phyloP scores from a whole-genome alignment of 352 stramenopile species.

The Phytophthora europaea region DNA sequence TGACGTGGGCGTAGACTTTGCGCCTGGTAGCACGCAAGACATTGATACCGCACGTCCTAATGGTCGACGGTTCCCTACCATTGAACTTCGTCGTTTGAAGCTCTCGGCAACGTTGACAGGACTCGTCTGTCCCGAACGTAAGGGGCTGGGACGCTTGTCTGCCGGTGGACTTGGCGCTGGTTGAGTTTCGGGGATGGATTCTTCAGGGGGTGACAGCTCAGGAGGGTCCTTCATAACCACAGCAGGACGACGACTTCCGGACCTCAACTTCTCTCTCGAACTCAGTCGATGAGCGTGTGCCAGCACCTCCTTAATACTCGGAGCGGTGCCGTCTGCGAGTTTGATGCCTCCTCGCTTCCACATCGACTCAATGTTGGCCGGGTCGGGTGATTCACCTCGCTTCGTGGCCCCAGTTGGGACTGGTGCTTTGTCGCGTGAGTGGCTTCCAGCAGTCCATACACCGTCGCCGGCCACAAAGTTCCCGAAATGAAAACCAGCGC shows the following conservation, averaged over 20 bases:
- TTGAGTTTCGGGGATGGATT: constrained; percentile 6
- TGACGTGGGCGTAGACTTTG: neutral
- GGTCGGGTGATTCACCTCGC: neutral
- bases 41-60: constrained; percentile 7
- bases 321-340: constrained; percentile 7
- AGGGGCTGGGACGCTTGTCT: neutral
- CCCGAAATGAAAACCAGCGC: constrained; percentile 40
- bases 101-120: neutral
- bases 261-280: constrained; percentile 22
- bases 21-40: constrained; percentile 1
- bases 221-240: neutral
- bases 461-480: constrained; percentile 42
- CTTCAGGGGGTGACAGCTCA: neutral
- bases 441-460: neutral
- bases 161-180: neutral
- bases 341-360: constrained; percentile 57
- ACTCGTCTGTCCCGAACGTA: neutral
- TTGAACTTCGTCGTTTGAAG: neutral
- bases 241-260: constrained; percentile 11
- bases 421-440: neutral
- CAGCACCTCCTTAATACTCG: constrained; percentile 41
- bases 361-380: constrained; percentile 43
- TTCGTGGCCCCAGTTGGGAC: neutral
- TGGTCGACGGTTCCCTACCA: neutral
- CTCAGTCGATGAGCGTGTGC: constrained; percentile 24